Evolutionary conservation across 1,284 basidiomycete genomes (phyloP).

Genomic region (Sanghuangporus baumii): DNA sequence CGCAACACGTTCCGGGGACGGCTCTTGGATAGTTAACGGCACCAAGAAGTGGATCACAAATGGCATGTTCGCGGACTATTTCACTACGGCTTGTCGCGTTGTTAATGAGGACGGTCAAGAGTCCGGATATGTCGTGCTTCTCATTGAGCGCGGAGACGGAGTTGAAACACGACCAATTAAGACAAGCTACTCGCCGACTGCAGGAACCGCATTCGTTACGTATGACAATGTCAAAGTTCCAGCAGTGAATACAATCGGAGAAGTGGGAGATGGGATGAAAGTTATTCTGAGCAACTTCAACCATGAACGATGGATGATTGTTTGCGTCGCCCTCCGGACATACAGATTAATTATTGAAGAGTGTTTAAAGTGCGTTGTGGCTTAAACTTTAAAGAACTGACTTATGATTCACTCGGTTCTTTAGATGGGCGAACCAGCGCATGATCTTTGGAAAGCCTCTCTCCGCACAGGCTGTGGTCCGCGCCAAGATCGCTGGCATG

Average conservation of each 20-base stretch:
- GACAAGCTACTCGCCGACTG: constrained; percentile 79
- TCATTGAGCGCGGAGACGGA: constrained; percentile 75
- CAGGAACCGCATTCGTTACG: constrained; percentile 88
- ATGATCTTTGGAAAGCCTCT: constrained; percentile 89
- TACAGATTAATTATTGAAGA: constrained; percentile 75
- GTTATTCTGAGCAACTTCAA: constrained; percentile 87
- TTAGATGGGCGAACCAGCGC: constrained; percentile 78
- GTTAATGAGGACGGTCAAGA: constrained; percentile 35
- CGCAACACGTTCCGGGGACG: constrained; percentile 50
- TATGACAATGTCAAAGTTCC: constrained; percentile 92
- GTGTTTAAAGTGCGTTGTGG: constrained; percentile 57
- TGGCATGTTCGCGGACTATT: constrained; percentile 75
- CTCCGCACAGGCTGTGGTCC: constrained; percentile 84
- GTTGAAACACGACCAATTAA: constrained; percentile 90
- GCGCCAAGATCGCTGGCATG: constrained; percentile 84
- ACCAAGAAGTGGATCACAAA: constrained; percentile 98
- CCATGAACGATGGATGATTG: constrained; percentile 86
- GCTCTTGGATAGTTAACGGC: constrained; percentile 79
- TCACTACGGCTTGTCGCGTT: constrained; percentile 72
- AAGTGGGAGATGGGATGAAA: constrained; percentile 77
- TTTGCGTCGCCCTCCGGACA: constrained; percentile 61
- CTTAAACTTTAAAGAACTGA: not conserved
- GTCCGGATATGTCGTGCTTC: constrained; percentile 82
- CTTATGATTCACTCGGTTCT: not conserved
- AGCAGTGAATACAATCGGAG: constrained; percentile 79